Conservation (phyloP, 345 rosid species). For the Raphanus raphanistrum region DNA sequence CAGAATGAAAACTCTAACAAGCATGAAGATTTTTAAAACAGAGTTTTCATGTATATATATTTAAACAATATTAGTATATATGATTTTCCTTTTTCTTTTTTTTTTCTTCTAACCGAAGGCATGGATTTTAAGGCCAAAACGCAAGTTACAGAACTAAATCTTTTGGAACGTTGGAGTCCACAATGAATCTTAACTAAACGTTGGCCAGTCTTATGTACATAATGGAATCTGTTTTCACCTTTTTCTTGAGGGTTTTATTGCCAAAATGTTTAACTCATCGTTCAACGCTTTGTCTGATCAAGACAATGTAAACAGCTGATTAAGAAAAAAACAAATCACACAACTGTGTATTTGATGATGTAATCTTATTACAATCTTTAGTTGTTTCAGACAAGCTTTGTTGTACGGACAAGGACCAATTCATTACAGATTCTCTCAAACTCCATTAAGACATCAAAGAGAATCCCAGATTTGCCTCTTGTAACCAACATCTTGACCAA, state of each 20-base stretch:
- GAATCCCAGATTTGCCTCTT: conserved; percentile 48
- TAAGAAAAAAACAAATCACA: no score
- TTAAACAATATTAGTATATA: neutral
- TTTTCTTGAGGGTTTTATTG: no score
- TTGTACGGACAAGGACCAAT: conserved; percentile 32
- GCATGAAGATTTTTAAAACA: conserved; percentile 12
- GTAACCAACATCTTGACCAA: conserved; percentile 56
- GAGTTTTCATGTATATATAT: conserved; percentile 34
- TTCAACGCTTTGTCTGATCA: no score
- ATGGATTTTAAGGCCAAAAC: conserved; percentile 24
- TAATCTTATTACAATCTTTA: neutral
- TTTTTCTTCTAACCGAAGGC: conserved; percentile 1
- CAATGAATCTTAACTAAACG: neutral
- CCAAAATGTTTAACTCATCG: no score
- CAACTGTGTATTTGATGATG: neutral
- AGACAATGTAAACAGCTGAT: no score
- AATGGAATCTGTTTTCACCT: no score
- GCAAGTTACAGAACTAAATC: conserved; percentile 7
- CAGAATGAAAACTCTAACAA: conserved; percentile 21
- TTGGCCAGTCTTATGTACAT: no score
- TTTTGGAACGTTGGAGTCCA: conserved; percentile 8
- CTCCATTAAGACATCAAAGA: conserved; percentile 59
- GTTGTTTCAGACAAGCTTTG: conserved; percentile 31
- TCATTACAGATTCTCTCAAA: conserved; percentile 62
- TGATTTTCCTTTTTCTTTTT: neutral